Evolutionary conservation across 129 eudicot species (phyloP).

Genomic region (Solidago caesia): DNA sequence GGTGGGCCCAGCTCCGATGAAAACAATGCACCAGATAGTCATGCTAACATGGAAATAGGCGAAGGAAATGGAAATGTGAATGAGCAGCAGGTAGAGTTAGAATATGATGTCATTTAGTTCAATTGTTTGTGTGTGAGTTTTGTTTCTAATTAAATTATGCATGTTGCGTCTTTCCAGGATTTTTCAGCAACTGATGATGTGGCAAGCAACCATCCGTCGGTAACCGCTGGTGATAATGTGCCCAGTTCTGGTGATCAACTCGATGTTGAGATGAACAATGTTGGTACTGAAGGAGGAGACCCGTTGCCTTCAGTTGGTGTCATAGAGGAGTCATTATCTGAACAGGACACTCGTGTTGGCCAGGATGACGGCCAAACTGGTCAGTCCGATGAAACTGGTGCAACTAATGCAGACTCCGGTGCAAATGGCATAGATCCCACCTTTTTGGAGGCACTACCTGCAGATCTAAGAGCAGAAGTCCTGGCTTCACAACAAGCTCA

Average conservation of each 20-base stretch:
- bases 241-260: conserved; percentile 41
- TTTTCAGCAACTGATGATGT: conserved; percentile 40
- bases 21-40: conserved; percentile 31
- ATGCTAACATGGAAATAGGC: conserved; percentile 66
- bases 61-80: conserved; percentile 42
- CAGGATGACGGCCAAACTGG: conserved; percentile 46
- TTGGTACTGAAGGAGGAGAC: conserved; percentile 36
- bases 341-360: conserved; percentile 36
- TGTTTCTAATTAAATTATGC: conserved; percentile 7
- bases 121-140: neutral
- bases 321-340: conserved; percentile 48
- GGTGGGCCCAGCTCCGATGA: conserved; percentile 30
- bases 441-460: conserved; percentile 96
- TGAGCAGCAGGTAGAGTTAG: conserved; percentile 36
- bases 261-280: conserved; percentile 57
- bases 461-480: conserved; percentile 88
- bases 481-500: conserved; percentile 92
- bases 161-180: conserved; percentile 35
- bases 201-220: conserved; percentile 34
- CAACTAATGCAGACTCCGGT: conserved; percentile 47
- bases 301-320: conserved; percentile 39
- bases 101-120: neutral
- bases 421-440: conserved; percentile 89
- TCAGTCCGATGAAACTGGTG: conserved; percentile 50
- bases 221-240: conserved; percentile 34